A percentile compares a stretch with the other conserved stretches of the same genome.
Conservation (phyloP, 768 basidiomycete species). For the Suillus americanus region DNA sequence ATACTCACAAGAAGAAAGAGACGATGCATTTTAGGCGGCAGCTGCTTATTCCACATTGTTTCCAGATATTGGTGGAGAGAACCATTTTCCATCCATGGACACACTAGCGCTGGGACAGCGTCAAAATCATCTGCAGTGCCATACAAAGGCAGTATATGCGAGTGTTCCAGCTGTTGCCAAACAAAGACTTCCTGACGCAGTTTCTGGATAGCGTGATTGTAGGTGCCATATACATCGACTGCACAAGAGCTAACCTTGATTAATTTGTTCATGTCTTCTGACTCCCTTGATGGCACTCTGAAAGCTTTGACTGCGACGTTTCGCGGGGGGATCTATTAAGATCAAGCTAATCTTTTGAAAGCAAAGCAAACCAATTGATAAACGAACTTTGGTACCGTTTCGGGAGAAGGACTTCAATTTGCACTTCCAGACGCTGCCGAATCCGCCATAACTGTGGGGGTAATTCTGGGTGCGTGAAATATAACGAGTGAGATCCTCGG, state of each 20-base stretch:
- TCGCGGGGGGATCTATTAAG: background rate
- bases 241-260: background rate
- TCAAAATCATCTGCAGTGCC: conserved; percentile 18
- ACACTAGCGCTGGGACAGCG: conserved; percentile 19
- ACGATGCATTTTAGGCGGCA: conserved; percentile 2
- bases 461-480: background rate
- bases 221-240: background rate
- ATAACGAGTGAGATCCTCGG: background rate
- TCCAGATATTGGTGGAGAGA: conserved; percentile 16
- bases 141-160: conserved; percentile 19
- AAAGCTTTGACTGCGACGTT: background rate
- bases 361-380: background rate
- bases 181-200: conserved; percentile 21
- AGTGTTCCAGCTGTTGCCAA: conserved; percentile 18
- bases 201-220: conserved; percentile 7
- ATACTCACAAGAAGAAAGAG: conserved; percentile 17
- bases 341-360: background rate
- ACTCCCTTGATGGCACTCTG: background rate
- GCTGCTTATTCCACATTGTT: background rate
- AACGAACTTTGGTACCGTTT: background rate
- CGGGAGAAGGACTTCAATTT: background rate
- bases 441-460: background rate
- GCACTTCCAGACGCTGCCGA: background rate
- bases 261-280: background rate
- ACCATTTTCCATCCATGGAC: conserved; percentile 27